These are phyloP conservation scores for Zygoascus sp. DNA, from an alignment of 1,139 yeast genomes.

Conservation along the genomic window DNA sequence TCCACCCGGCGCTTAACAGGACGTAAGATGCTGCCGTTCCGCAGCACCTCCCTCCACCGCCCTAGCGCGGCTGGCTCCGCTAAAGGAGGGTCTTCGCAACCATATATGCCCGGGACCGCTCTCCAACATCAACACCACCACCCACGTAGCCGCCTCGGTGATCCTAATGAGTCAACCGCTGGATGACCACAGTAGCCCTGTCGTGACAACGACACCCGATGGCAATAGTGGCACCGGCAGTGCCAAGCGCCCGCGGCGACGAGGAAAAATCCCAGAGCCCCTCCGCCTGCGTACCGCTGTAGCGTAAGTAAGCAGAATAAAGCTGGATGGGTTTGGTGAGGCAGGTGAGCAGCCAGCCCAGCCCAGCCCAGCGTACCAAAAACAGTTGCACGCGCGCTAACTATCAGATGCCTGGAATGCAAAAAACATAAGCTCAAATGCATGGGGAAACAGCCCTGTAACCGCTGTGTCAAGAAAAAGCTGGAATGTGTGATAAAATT, in stretches of 20 bases:
- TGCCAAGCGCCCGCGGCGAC: background rate
- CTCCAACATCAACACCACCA: background rate
- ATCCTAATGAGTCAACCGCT: background rate
- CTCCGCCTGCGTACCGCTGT: slow-evolving; percentile 10
- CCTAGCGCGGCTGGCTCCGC: too few species aligned
- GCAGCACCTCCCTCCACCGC: too few species aligned
- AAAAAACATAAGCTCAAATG: slow-evolving; percentile 11
- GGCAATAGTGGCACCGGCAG: too few species aligned
- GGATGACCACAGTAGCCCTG: slow-evolving; percentile 2
- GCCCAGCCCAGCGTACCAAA: too few species aligned
- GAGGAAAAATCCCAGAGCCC: slow-evolving; percentile 9
- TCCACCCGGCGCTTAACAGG: too few species aligned
- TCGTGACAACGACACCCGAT: background rate
- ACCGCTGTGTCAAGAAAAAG: slow-evolving; percentile 9
- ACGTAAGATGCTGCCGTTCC: too few species aligned
- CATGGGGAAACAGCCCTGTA: slow-evolving; percentile 12
- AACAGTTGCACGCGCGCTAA: too few species aligned
- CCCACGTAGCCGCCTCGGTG: background rate
- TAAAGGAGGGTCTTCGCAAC: too few species aligned
- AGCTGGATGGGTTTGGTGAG: too few species aligned
- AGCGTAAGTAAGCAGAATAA: too few species aligned
- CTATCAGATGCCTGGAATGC: slow-evolving; percentile 11
- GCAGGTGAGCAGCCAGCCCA: too few species aligned
- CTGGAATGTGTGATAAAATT: slow-evolving; percentile 6
- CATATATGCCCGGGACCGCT: too few species aligned